These are phyloP conservation scores for Neophaeococcomyces mojaviensis DNA, from an alignment of 2,329 filamentous ascomycete genomes.

Conservation along the genomic window DNA sequence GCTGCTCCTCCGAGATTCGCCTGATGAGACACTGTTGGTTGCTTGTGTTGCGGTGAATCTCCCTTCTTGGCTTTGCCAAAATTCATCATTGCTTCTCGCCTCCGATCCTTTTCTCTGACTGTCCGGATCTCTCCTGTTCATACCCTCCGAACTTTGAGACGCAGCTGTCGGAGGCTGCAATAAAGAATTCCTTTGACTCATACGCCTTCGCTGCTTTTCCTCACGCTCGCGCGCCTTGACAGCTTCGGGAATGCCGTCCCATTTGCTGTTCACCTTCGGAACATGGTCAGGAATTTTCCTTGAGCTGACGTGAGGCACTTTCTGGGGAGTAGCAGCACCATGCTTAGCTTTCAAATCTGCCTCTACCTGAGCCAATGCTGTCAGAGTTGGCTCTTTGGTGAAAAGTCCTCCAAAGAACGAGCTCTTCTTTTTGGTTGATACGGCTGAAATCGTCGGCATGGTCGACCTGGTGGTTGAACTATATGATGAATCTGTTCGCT, in stretches of 20 bases:
- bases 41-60: not conserved
- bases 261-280: constrained; percentile 48
- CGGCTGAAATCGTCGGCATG: not conserved
- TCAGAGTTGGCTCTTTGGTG: constrained; percentile 43
- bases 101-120: constrained; percentile 7
- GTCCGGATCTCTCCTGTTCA: constrained; percentile 3
- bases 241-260: constrained; percentile 44
- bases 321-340: constrained; percentile 32
- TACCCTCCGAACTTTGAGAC: constrained; percentile 3
- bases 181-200: constrained; percentile 5
- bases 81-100: not conserved
- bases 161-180: constrained; percentile 6
- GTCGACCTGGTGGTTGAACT: not conserved
- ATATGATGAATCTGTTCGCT: not conserved
- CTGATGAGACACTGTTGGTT: not conserved
- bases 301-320: constrained; percentile 32
- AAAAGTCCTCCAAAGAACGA: constrained; percentile 39
- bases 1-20: not conserved
- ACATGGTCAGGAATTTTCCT: constrained; percentile 43
- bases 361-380: constrained; percentile 40
- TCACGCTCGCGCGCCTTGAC: constrained; percentile 29
- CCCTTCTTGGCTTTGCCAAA: not conserved
- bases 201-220: constrained; percentile 15
- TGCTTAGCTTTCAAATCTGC: constrained; percentile 28
- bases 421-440: constrained; percentile 27